Evolutionary conservation across 2,329 filamentous ascomycete species (phyloP), one percentile per base, ranked within the genome.

Genomic region (Beauveria asiatica): DNA sequence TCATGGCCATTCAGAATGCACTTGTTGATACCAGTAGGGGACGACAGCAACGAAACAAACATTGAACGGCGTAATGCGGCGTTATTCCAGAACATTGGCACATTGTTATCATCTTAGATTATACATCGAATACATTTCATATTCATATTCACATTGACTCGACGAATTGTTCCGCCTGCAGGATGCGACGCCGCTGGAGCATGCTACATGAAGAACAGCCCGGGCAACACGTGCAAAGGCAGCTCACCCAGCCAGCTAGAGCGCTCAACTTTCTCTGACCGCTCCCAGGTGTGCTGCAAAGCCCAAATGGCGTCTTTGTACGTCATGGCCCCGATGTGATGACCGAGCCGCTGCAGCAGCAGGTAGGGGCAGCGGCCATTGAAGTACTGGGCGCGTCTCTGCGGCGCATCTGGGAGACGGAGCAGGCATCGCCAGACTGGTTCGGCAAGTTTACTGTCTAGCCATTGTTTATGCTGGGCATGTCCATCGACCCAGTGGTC

Each of bases 381-480:
- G 13, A n/a, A 3, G 61, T 46, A 16, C 27, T 57, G 13, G 6
- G n/a, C 7, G 19, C 21, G 3, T 44, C 61, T 3, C 49, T 51
- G 42, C 33, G 46, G 25, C 23, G 55, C 27, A n/a, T 62, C 60
- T 62, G 60, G 60, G 49, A 23, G 42, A 19, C 27, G 27, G 55
- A 62, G 39, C 16, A 10, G 7, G 46, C 50, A 16, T 33, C 48
- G n/a, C 50, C 42, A 2, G 55, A 53, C 30, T 62, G 60, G 55
- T 62, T 57, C 13, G 60, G 56, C 54, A 62, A 62, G 45, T 59
- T 62, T 21, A 59, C 60, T 13, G 19, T 54, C 21, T 62, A 56
- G 60, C 60, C 55, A 50, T 49, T 62, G 27, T 62, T 59, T 25
- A 49, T 62, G 44, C 39, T 57, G 25, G 60, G 60, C 55, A 62